A percentile compares a stretch with the other conserved stretches of the same genome.
Evolutionary conservation across 345 rosid species (phyloP).

Genomic region (Salix viminalis): DNA sequence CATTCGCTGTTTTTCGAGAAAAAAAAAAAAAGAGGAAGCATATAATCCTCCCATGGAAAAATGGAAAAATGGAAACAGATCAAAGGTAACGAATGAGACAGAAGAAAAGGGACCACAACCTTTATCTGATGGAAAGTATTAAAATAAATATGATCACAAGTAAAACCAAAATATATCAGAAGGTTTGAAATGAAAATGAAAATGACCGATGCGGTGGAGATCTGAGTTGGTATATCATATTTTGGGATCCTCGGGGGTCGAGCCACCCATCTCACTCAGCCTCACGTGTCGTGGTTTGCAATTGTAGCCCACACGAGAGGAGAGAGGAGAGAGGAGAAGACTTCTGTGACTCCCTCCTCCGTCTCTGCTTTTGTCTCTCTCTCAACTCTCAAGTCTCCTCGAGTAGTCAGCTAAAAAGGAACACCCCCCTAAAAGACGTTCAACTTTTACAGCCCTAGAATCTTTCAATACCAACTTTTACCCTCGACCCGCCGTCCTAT

Average conservation of each 20-base stretch:
- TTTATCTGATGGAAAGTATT: not conserved
- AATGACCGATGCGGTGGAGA: conserved; percentile 30
- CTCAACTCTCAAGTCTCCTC: too few species aligned
- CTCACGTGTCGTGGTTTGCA: conserved; percentile 35
- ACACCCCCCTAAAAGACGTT: not conserved
- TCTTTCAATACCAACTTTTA: not conserved
- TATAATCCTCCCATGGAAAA: not conserved
- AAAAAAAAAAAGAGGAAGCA: not conserved
- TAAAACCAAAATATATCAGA: not conserved
- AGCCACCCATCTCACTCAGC: conserved; percentile 4
- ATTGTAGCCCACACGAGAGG: not conserved
- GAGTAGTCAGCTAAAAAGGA: too few species aligned
- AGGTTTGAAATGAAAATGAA: conserved; percentile 12
- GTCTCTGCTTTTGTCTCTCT: not conserved
- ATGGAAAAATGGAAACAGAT: not conserved
- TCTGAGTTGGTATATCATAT: not conserved
- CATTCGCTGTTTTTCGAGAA: too few species aligned
- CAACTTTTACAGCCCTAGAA: not conserved
- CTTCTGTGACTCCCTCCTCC: not conserved
- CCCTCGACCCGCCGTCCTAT: not conserved
- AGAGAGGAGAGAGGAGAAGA: not conserved
- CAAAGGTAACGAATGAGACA: not conserved
- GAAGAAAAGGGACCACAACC: not conserved
- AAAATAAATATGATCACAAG: not conserved
- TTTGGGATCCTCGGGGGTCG: conserved; percentile 7